Evolutionary conservation across 805 yeast species (phyloP).

Genomic region (Yarrowia sp.): DNA sequence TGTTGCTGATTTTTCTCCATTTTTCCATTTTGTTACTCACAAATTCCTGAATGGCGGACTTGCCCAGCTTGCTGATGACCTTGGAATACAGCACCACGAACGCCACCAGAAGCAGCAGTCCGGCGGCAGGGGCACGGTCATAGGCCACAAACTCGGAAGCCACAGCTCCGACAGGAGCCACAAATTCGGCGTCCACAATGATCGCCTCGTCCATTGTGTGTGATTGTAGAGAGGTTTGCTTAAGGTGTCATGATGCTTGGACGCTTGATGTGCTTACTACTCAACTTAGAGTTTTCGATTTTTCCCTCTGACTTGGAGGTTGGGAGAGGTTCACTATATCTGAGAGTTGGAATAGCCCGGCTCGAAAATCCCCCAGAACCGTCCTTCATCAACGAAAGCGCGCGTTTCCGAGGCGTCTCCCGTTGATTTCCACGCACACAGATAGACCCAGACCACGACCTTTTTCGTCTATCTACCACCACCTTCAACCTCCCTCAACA

Average conservation of each 20-base stretch:
- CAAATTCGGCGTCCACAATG: neutral
- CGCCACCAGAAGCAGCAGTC: constrained; percentile 35
- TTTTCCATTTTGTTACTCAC: too few species aligned
- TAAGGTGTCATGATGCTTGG: too few species aligned
- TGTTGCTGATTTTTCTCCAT: too few species aligned
- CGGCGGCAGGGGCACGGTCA: neutral
- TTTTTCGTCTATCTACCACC: neutral
- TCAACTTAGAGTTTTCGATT: neutral
- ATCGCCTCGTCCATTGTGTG: constrained; percentile 6
- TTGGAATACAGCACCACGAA: constrained; percentile 42
- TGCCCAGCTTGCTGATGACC: constrained; percentile 41
- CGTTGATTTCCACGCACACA: neutral
- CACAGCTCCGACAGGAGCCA: neutral
- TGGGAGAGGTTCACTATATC: neutral
- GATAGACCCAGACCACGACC: neutral
- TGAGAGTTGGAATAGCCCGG: constrained; percentile 8
- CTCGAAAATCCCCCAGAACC: neutral
- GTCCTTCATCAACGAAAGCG: neutral
- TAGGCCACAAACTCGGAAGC: neutral
- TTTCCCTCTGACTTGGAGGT: neutral
- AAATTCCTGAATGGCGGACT: constrained; percentile 33
- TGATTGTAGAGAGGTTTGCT: too few species aligned
- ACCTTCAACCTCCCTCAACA: neutral
- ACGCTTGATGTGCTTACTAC: neutral
- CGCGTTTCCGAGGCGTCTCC: too few species aligned